Evolutionary conservation across 192 early-diverging fungal genomes (phyloP).

Genomic region (Coemansia sp.): DNA sequence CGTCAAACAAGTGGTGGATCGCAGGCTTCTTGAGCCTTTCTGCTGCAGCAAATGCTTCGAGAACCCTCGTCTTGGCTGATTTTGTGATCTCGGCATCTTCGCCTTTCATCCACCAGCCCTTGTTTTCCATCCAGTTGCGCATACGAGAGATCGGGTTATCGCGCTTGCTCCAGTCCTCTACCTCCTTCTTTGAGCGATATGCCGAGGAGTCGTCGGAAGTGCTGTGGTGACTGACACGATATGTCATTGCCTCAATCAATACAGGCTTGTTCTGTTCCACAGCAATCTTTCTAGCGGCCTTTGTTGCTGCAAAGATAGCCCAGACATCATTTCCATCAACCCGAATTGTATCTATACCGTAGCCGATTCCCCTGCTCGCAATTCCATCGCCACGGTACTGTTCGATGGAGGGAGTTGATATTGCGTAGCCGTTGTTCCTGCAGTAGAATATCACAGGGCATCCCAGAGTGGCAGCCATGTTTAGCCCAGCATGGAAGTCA

Average conservation of each 20-base stretch:
- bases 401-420: slow-evolving; percentile 92
- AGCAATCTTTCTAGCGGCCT: slow-evolving; percentile 79
- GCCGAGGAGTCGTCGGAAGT: slow-evolving; percentile 98
- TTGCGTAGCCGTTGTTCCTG: slow-evolving; percentile 99
- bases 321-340: slow-evolving; percentile 98
- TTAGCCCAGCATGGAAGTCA: slow-evolving; percentile 96
- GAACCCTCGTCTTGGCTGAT: slow-evolving; percentile 66
- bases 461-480: slow-evolving; percentile 93
- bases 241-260: slow-evolving; percentile 97
- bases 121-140: slow-evolving; percentile 83
- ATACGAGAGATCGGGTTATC: slow-evolving; percentile 91
- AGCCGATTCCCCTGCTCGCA: slow-evolving; percentile 90
- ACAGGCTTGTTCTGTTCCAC: slow-evolving; percentile 84
- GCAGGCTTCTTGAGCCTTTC: slow-evolving; percentile 90
- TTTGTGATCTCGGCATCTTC: slow-evolving; percentile 64
- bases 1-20: slow-evolving; percentile 81
- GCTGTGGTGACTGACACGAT: slow-evolving; percentile 96
- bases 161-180: slow-evolving; percentile 81
- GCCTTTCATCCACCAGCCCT: slow-evolving; percentile 84
- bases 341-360: slow-evolving; percentile 96
- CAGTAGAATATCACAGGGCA: slow-evolving; percentile 95
- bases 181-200: slow-evolving; percentile 91
- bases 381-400: slow-evolving; percentile 99
- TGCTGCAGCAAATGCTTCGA: slow-evolving; percentile 80
- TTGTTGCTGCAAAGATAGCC: slow-evolving; percentile 94